Base-by-base conservation (phyloP, 352 stramenopile species). In the Nothophytophthora sp. region DNA sequence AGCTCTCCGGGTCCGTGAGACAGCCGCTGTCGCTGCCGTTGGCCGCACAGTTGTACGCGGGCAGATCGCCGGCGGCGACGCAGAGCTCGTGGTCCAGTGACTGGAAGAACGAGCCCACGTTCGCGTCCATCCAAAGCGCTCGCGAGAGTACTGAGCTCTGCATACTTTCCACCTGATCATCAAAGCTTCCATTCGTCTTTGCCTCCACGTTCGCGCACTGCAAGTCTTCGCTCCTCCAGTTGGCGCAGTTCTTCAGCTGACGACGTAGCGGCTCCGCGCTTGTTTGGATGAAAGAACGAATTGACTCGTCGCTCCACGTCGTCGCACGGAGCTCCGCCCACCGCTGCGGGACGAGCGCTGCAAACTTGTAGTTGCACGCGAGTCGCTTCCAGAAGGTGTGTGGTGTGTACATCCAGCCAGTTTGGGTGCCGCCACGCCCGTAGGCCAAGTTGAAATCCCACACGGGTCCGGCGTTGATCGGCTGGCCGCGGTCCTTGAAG, bases 401-500 rank as follows among this genome's bases (percentile, higher is more conserved):
- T 25, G 50, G 57, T 47, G 66, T 67, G 53, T 80, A 90, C 36
- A 88, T 59, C 76, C 79, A 90, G 42, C 67, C 50, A 29, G 70
- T 70, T 29, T 63, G 63, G 18, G 45, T 56, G 9, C 63, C 61
- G 35, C 64, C 70, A 28, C 46, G 51, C 18, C 79, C 76, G 44
- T 81, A 89, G 1, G 78, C 78, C 32, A 89, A 49, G 49, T 89
- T 89, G 35, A 87, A 81, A 42, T 89, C 78, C 79, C 79, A 90
- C 11, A 86, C 70, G 1, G 76, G 76, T 0, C 79, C 79, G 36
- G 76, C 76, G 50, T 90, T 85, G 27, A 90, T 88, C 10, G 76
- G 68, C 25, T 81, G 57, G 9, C 52, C 55, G 22, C 79, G 79
- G 29, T 90, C 76, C 40, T 90, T 88, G 63, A 88, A 88, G 41